Evolutionary conservation across 164 flowering plant genomes (phyloP).

Genomic region (Kalanchoe fedtschenkoi): DNA sequence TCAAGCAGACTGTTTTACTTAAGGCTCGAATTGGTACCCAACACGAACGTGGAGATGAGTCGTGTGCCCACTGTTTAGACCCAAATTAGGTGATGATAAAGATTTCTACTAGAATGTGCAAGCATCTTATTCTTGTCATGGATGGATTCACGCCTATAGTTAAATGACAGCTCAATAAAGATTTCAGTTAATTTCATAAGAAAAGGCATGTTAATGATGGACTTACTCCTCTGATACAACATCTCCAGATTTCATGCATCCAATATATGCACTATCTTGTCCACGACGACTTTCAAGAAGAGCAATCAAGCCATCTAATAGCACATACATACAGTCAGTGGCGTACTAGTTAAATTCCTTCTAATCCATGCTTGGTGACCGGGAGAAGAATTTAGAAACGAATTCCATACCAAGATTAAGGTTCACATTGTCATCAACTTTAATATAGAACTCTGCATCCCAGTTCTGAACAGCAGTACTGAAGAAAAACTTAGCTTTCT

Average conservation of each 20-base stretch:
- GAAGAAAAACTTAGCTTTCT: constrained; percentile 87
- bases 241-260: constrained; percentile 99
- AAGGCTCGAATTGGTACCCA: no score
- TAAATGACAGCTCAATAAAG: neutral
- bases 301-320: constrained; percentile 66
- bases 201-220: neutral
- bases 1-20: no score
- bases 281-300: constrained; percentile 78
- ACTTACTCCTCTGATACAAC: constrained; percentile 76
- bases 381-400: neutral
- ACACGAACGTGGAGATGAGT: no score
- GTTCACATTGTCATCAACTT: constrained; percentile 76
- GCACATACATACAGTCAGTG: constrained; percentile 11
- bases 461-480: constrained; percentile 84
- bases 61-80: no score
- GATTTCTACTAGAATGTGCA: no score
- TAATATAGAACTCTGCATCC: constrained; percentile 97
- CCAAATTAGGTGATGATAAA: no score
- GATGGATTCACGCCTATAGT: neutral
- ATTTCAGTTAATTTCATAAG: neutral
- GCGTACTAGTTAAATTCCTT: neutral
- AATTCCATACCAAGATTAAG: constrained; percentile 61
- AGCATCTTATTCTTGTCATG: no score
- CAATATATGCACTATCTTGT: constrained; percentile 71
- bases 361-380: neutral